These are phyloP conservation scores for Elsinoe australis DNA, from an alignment of 2,329 filamentous ascomycete genomes.

Conservation along the genomic window DNA sequence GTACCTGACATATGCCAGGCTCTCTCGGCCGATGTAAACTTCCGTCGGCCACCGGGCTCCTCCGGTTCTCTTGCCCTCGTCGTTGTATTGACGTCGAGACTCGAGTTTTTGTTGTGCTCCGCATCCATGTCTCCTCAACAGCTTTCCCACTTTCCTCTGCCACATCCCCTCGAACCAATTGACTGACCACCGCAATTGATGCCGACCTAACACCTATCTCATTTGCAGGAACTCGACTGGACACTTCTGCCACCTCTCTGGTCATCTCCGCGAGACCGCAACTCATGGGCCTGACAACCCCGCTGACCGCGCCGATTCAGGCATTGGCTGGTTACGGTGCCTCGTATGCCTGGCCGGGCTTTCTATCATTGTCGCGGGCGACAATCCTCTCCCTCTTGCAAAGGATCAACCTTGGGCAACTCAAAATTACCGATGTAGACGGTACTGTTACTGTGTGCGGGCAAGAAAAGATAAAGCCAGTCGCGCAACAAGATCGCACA, in stretches of 20 bases:
- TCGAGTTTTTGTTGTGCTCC: conserved; percentile 16
- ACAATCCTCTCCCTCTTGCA: conserved; percentile 40
- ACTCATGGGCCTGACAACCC: conserved; percentile 30
- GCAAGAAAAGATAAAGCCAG: conserved; percentile 26
- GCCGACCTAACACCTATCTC: neutral
- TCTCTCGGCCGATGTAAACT: conserved; percentile 12
- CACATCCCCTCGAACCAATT: neutral
- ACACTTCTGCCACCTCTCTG: conserved; percentile 3
- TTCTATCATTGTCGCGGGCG: conserved; percentile 40
- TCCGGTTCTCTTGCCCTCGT: conserved; percentile 15
- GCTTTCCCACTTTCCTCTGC: neutral
- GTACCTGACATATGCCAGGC: conserved; percentile 11
- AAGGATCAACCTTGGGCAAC: conserved; percentile 40
- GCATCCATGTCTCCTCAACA: conserved; percentile 11
- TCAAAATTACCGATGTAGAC: conserved; percentile 39
- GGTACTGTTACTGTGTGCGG: conserved; percentile 38
- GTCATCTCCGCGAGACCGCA: conserved; percentile 15
- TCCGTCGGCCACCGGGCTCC: conserved; percentile 10
- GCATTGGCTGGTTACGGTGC: conserved; percentile 37
- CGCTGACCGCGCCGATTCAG: conserved; percentile 33
- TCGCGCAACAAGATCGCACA: conserved; percentile 30
- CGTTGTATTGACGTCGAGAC: conserved; percentile 16
- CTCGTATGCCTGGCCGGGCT: conserved; percentile 41
- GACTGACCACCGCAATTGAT: neutral
- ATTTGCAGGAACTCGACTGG: neutral